Evolutionary conservation across 2,329 filamentous ascomycete genomes (phyloP), one percentile per base, ranked within the genome.

Genomic region (Didymella glomerata): DNA sequence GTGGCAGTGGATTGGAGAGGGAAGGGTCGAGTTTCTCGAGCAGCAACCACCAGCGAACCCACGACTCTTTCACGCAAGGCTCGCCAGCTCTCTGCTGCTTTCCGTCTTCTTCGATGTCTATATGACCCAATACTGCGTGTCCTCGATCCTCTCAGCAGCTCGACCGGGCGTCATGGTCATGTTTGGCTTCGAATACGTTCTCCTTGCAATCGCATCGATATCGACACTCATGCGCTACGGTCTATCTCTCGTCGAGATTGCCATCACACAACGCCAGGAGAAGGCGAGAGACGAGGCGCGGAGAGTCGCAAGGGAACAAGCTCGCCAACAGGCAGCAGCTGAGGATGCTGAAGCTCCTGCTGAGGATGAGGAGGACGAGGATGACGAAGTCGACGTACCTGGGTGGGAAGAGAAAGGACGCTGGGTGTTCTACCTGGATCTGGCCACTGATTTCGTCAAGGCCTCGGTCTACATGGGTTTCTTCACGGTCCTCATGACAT

Each of bases 111-210:
- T 96, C 79, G 90, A 97, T 73, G 76, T 88, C 24, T 89, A 85
- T 74, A 88, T 99, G 79, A 87, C 97, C 65, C 85, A 84, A 48
- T 97, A 97, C 76, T 89, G 90, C 58, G 84, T 96, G 61, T 86
- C 88, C 27, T 92, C 90, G 0, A 93, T 98, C 30, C 88, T 97
- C 48, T 88, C 91, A 57, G 89, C 96, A 74, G 92, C 94, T 2
- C 85, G 90, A n/a, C 93, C 94, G 0, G 95, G 96, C 59, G 98
- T 99, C 91, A 99, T 98, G 93, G 93, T 99, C 63, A 98, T 99
- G 93, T 99, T 99, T 72, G 88, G 96, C 6, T 99, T 99, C 69
- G 95, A 99, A 77, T 98, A 98, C 73, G 93, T 94, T 36, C 88
- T 99, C 42, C 81, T 98, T 60, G 84, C 88, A 2, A 89, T 96